phyloP scores from a whole-genome alignment of 202 grass and related monocot species.

The Schoenoplectus tabernaemontani region DNA sequence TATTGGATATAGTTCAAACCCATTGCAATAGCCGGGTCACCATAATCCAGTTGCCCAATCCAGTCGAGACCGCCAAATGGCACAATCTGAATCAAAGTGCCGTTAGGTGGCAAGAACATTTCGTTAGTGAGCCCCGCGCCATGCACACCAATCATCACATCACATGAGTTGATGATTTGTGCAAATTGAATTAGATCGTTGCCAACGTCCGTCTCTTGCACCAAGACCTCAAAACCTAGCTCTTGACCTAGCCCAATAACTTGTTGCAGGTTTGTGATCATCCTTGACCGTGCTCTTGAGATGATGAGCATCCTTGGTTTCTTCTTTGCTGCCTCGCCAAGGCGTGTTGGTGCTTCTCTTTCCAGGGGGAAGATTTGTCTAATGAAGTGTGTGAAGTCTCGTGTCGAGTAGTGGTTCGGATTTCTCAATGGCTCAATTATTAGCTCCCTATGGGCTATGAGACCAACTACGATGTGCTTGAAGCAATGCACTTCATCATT shows the following conservation, averaged over 20 bases:
- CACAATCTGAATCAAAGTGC: conserved; percentile 61
- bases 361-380: conserved; percentile 39
- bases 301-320: conserved; percentile 71
- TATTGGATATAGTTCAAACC: conserved; percentile 62
- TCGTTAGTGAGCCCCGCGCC: conserved; percentile 57
- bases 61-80: conserved; percentile 73
- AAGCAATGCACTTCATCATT: conserved; percentile 56
- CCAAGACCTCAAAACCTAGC: conserved; percentile 46
- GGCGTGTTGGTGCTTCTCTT: conserved; percentile 34
- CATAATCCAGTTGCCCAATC: conserved; percentile 59
- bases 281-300: conserved; percentile 39
- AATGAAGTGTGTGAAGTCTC: conserved; percentile 63
- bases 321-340: neutral
- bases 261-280: conserved; percentile 41
- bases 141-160: conserved; percentile 56
- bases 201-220: conserved; percentile 48
- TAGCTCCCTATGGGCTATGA: conserved; percentile 60
- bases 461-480: conserved; percentile 32
- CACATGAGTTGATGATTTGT: conserved; percentile 48
- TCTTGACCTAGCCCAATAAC: conserved; percentile 36
- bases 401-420: conserved; percentile 37
- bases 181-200: conserved; percentile 36
- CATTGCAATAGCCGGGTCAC: conserved; percentile 65
- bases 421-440: conserved; percentile 44
- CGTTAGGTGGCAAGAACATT: conserved; percentile 55